Percentiles rank a stretch among this genome's conserved stretches.
phyloP scores from a whole-genome alignment of 2,329 filamentous ascomycete genomes.

The Epicoccum sorghinum region DNA sequence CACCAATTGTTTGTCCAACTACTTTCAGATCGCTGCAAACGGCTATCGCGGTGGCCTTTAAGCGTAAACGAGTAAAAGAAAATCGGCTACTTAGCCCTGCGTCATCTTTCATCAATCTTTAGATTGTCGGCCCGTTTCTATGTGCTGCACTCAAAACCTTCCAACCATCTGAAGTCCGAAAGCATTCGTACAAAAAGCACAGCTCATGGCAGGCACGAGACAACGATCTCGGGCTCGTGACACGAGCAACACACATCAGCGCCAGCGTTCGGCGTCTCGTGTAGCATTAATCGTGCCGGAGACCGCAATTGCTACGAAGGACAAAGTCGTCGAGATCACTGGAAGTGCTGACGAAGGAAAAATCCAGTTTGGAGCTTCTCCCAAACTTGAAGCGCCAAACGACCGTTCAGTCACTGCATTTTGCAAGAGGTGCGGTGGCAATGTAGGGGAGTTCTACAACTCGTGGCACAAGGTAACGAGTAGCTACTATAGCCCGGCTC shows the following conservation, averaged over 20 bases:
- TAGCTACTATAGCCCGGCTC: conserved; percentile 44
- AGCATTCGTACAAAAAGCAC: background rate
- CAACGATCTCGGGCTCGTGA: conserved; percentile 29
- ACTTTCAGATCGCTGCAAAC: background rate
- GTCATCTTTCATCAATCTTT: background rate
- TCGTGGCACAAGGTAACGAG: conserved; percentile 44
- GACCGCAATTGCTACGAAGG: conserved; percentile 1
- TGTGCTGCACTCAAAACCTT: conserved; percentile 6
- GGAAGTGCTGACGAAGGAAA: conserved; percentile 22
- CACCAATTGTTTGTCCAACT: background rate
- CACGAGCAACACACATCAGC: conserved; percentile 18
- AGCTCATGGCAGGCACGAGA: conserved; percentile 33
- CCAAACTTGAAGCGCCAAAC: conserved; percentile 15
- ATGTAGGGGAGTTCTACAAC: conserved; percentile 47
- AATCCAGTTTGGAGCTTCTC: background rate
- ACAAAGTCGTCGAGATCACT: conserved; percentile 13
- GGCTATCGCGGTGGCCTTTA: background rate
- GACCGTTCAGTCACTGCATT: conserved; percentile 35
- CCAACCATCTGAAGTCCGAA: background rate
- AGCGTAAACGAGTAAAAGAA: background rate
- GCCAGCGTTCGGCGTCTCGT: conserved; percentile 19
- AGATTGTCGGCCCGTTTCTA: conserved; percentile 13
- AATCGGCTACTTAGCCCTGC: background rate
- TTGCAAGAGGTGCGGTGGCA: conserved; percentile 37
- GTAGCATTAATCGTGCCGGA: conserved; percentile 13